These are phyloP conservation scores for Vinca minor DNA, from an alignment of 257 asterid genomes.

Conservation along the genomic window DNA sequence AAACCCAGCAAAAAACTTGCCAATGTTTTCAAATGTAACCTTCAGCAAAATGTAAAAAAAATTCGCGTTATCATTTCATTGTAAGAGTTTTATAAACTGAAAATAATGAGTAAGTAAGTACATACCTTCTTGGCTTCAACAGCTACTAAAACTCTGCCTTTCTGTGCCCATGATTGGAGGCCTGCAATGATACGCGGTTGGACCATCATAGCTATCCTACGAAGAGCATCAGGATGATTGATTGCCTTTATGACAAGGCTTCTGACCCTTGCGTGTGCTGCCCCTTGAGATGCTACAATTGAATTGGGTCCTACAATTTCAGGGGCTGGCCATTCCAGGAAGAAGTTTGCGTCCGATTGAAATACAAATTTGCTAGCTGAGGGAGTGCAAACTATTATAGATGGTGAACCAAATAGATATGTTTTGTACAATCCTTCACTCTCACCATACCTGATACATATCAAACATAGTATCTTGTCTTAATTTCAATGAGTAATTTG, in stretches of 20 bases:
- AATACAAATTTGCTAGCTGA: slow-evolving; percentile 33
- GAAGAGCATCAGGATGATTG: slow-evolving; percentile 48
- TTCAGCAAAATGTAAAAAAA: slow-evolving; percentile 6
- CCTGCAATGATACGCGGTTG: slow-evolving; percentile 36
- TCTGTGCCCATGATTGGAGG: slow-evolving; percentile 33
- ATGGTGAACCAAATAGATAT: too few relatives aligned
- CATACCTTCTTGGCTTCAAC: slow-evolving; percentile 39
- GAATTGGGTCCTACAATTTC: slow-evolving; percentile 35
- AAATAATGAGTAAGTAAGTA: background rate
- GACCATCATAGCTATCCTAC: slow-evolving; percentile 35
- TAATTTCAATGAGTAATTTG: too few relatives aligned
- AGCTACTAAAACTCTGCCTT: slow-evolving; percentile 29
- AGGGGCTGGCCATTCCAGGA: slow-evolving; percentile 18
- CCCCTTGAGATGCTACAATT: slow-evolving; percentile 25
- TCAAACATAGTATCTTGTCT: too few relatives aligned
- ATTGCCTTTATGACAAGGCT: slow-evolving; percentile 28
- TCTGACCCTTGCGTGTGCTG: slow-evolving; percentile 36
- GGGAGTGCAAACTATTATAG: slow-evolving; percentile 40
- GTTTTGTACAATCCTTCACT: slow-evolving; percentile 44
- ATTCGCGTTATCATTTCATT: background rate
- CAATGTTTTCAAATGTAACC: slow-evolving; percentile 44
- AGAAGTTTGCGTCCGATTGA: slow-evolving; percentile 26
- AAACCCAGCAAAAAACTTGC: slow-evolving; percentile 40
- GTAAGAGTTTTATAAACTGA: background rate
- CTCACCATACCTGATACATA: slow-evolving; percentile 40